Base-by-base conservation (phyloP, 495 filamentous ascomycete species). In the Collariella sp. region DNA sequence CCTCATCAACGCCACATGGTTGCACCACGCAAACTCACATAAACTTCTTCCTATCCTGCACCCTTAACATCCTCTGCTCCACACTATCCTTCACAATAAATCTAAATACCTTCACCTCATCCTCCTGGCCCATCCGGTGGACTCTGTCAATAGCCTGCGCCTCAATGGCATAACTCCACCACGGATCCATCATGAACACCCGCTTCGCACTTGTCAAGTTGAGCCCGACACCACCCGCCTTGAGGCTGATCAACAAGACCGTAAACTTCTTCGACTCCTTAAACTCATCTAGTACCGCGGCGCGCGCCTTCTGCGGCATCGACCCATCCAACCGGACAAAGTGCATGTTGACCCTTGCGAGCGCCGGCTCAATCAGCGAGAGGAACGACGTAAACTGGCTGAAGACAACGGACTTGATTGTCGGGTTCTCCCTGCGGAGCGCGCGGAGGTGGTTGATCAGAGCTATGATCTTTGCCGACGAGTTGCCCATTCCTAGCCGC, bases 131-230 rank as follows among this genome's bases (percentile, higher is more conserved):
- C 91, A 99, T 96, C 9, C 94, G 82, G 71, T 99, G 94, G n/a
- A 99, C 90, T 4, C 94, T 86, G 72, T 99, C 94, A 59, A 99
- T 96, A 22, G 94, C 94, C 67, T 99, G 94, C 10, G 90, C 89
- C 68, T 99, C 94, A 22, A 97, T 83, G 3, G 94, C 91, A 67
- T 88, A 96, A 58, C 88, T 93, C 94, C 94, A 99, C 94, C 94
- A 99, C 0, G 94, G 91, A 69, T 99, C 94, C 91, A 96, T 96
- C 86, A 99, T 89, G 67, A 85, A 96, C 11, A 97, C 94, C 49
- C 86, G 75, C 58, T 83, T 87, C 15, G 93, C 93, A 49, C 80
- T 80, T 4, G 91, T 96, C 40, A 99, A 75, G 62, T 98, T 98
- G 35, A 98, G 74, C 0, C 93, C 93, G 2, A 98, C 93, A 26